Base-by-base conservation (phyloP, 169 alveolate species). In the Plasmodium ovale region DNA sequence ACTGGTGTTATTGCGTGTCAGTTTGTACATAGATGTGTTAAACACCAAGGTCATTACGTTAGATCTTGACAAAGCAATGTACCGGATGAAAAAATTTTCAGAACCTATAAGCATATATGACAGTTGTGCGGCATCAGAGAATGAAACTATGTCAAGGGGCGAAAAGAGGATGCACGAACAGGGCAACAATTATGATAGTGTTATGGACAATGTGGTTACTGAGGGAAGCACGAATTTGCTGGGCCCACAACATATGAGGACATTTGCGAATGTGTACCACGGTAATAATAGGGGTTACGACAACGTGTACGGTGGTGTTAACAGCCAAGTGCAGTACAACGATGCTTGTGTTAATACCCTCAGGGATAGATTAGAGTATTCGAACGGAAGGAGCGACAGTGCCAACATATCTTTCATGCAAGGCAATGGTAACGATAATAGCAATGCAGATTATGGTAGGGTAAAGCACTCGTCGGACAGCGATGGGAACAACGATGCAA, bases 21-120 rank as follows among this genome's bases (percentile, higher is more conserved):
- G 84, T 54, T 16, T 53, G 7, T 82, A 67, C 59, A 67, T 67
- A 6, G 82, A 49, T 12, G 79, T 82, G 3, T 49, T 67, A 16
- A 82, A 64, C 33, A 54, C 42, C n/a, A 82, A 64, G 31, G 69
- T 64, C 3, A 68, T 82, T 25, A 82, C 90, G 1, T 58, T 82
- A 70, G 90, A 82, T 51, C 37, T 68, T n/a, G 84, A 82, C 59
- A 82, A 82, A 44, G 84, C 84, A n/a, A 82, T 82, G 72, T 65
- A 82, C 53, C 68, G 90, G 35, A 82, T 82, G 90, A 82, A 68
- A 31, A 82, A 67, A 42, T 82, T 82, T 82, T 82, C 84, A 29
- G 84, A 67, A 37, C 90, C 90, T 1, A 82, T 82, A 65, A 82
- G 84, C 53, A 31, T 82, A 56, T 25, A 19, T 67, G 90, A 53